Evolutionary conservation across 192 early-diverging fungal species (phyloP).

Genomic region (Coemansia sp.): DNA sequence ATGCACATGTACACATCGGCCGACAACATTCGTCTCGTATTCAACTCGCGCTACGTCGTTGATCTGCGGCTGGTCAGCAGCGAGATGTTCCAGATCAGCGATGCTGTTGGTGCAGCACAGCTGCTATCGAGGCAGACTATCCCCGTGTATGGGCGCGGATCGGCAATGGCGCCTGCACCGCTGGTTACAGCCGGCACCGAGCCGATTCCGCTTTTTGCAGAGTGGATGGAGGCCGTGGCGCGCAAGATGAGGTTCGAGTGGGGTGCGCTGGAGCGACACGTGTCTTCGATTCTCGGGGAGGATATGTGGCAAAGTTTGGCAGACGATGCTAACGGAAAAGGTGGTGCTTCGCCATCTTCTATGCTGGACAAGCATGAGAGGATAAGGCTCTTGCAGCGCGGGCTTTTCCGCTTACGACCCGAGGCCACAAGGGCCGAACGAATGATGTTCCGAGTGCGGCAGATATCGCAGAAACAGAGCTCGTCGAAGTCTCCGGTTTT

Average conservation of each 20-base stretch:
- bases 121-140: slow-evolving; percentile 7
- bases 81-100: slow-evolving; percentile 40
- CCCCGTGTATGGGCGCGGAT: background rate
- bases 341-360: background rate
- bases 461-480: slow-evolving; percentile 24
- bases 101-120: slow-evolving; percentile 31
- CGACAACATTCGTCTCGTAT: slow-evolving; percentile 50
- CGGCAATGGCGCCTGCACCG: slow-evolving; percentile 24
- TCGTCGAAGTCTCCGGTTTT: slow-evolving; percentile 35
- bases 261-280: slow-evolving; percentile 30
- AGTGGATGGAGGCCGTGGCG: slow-evolving; percentile 46
- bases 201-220: slow-evolving; percentile 47
- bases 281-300: slow-evolving; percentile 11
- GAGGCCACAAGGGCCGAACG: slow-evolving; percentile 37
- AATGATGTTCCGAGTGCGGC: slow-evolving; percentile 27
- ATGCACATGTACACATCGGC: slow-evolving; percentile 54
- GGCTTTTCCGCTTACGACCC: slow-evolving; percentile 34
- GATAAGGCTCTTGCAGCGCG: slow-evolving; percentile 37
- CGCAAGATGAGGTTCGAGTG: slow-evolving; percentile 41
- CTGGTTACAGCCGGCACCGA: slow-evolving; percentile 43
- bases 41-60: slow-evolving; percentile 48
- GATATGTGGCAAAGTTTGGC: slow-evolving; percentile 5
- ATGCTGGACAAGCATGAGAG: slow-evolving; percentile 5
- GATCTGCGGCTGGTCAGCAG: slow-evolving; percentile 43
- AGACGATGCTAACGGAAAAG: background rate